Base-by-base conservation (phyloP, 768 basidiomycete genomes). In the Lepiota brunneoincarnata region DNA sequence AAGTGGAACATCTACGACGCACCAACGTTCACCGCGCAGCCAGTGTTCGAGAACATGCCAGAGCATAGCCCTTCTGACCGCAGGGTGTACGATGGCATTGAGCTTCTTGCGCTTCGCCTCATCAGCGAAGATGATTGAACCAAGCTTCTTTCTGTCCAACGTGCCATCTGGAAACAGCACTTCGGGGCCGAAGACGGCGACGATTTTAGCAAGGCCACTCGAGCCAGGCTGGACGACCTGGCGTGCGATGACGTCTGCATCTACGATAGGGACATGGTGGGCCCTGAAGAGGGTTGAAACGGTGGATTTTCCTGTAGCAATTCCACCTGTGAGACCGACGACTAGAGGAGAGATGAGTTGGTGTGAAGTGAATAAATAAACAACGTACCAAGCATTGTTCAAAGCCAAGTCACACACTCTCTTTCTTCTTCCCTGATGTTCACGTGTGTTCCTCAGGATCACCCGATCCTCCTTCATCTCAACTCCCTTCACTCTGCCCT, bases 271-370 rank as follows among this genome's bases (percentile, higher is more conserved):
- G 26, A 98, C 72, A 26, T 71, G 56, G 60, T 84, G 84, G 0
- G 77, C 72, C 48, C 79, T 78, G 34, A 98, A 75, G 38, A 94
- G 75, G 6, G 72, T 69, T 0, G 94, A 91, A 10, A 94, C 97
- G 11, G 93, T 90, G 0, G 95, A 97, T 73, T 99, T 99, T 49
- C 96, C 94, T 6, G 93, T 94, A 18, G 94, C 92, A 54, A 99
- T 98, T 2, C 95, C 93, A 6, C 97, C 97, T 24, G 96, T 98
- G 18, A 99, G 81, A 37, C 97, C 96, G 57, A 97, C 81, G 55
- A 98, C 95, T 96, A 9, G 18, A 5, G 11, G 23, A 21, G 20
- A 31, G 31, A 23, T 20, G 42, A 23, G 11, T 7, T 28, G 28
- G 7, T 9, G 17, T 15, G 4, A n/a, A 18, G 26, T 9, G 20